Evolutionary conservation across 192 early-diverging fungal genomes (phyloP).

Genomic region (Globomyces pollinis-pini): DNA sequence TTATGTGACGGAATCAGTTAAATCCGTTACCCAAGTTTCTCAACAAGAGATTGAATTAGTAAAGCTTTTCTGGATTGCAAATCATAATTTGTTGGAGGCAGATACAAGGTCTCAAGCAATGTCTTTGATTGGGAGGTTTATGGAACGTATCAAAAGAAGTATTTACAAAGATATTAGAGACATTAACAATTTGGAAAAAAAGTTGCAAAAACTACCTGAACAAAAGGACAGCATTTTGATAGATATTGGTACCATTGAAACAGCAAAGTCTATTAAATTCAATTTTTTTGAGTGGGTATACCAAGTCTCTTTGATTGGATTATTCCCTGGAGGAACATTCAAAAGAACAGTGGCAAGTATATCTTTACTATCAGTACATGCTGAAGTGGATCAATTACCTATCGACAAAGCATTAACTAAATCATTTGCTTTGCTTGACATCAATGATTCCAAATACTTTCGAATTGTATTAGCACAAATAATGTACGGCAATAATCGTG

Average conservation of each 20-base stretch:
- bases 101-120: not conserved
- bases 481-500: not conserved
- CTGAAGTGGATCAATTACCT: conserved; percentile 21
- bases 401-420: conserved; percentile 10
- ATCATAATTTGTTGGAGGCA: not conserved
- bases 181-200: not conserved
- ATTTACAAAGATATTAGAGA: conserved; percentile 3
- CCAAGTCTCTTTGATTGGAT: not conserved
- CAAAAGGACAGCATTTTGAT: not conserved
- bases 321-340: conserved; percentile 72
- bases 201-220: not conserved
- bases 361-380: conserved; percentile 35
- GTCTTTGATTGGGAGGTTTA: not conserved
- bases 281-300: conserved; percentile 3
- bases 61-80: not conserved
- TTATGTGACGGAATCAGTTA: not conserved
- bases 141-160: not conserved
- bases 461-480: conserved; percentile 1
- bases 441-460: not conserved
- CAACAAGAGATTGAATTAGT: not conserved
- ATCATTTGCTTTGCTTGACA: not conserved
- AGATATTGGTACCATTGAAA: not conserved
- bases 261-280: not conserved
- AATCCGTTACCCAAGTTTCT: not conserved
- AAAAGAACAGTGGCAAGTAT: conserved; percentile 59